Base-by-base conservation (phyloP, 768 basidiomycete genomes). In the Kwoniella mangroviensis region DNA sequence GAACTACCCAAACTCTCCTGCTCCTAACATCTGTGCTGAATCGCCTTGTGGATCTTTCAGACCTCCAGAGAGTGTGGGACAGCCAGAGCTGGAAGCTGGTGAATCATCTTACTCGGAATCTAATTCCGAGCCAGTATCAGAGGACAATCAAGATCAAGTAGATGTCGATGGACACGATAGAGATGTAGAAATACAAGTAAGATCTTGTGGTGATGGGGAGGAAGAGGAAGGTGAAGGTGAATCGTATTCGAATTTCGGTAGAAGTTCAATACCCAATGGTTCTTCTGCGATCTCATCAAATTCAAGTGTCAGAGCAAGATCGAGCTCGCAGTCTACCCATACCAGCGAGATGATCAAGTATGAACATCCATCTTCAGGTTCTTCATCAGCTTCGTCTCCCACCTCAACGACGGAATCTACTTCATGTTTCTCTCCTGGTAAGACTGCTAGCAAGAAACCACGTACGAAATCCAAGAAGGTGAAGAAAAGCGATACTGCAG, bases 71-170 rank as follows among this genome's bases (percentile, higher is more conserved):
- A n/a, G 34, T 21, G 10, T 22, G 21, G 52, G n/a, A 22, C 22
- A 40, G n/a, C 63, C 63, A 22, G 63, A 56, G 10, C 21, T 65
- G 52, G 53, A 54, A 24, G 17, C 41, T 40, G 52, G 54, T 9
- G 28, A 65, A 11, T 65, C 63, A n/a, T 56, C 63, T 15, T 41
- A 10, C 28, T 65, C 63, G 5, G 34, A 56, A 21, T 65, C 63
- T 1, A 21, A n/a, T 11, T 65, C 24, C 12, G 53, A 65, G 40
- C 63, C 53, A 11, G 41, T 42, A 3, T 65, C 63, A n/a, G 53
- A 56, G 5, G 41, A 13, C 17, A 49, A 65, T 10, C 28, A 26
- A 15, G 45, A 45, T 6, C 59, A 41, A 22, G 15, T 21, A 4
- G 24, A 1, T 54, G 53, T 1, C 1, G 12, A 54, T 4, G 61